Percentiles rank a stretch among this genome's conserved stretches.
phyloP scores from a whole-genome alignment of 352 stramenopile genomes.

The Globisporangium spinosum region DNA sequence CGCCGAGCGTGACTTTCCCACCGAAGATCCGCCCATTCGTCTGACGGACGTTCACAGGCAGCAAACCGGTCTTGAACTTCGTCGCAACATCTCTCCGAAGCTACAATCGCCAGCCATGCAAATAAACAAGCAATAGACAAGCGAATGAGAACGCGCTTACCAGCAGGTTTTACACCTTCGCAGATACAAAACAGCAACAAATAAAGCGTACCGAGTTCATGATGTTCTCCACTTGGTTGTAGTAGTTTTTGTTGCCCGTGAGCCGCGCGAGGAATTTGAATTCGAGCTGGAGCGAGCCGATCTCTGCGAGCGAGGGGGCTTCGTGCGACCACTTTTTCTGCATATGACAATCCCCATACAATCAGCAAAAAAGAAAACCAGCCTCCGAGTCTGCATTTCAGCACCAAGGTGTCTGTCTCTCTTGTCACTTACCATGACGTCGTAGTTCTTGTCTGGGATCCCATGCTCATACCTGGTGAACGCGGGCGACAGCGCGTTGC shows the following conservation, averaged over 20 bases:
- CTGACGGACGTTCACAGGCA: slow-evolving; percentile 50
- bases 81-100: slow-evolving; percentile 46
- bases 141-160: background rate
- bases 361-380: background rate
- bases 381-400: no score
- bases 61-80: slow-evolving; percentile 48
- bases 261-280: slow-evolving; percentile 75
- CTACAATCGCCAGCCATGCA: slow-evolving; percentile 17
- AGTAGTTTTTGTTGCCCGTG: slow-evolving; percentile 57
- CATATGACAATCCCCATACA: background rate
- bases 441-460: slow-evolving; percentile 61
- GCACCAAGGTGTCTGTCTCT: background rate
- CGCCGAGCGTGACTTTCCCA: slow-evolving; percentile 66
- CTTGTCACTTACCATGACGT: slow-evolving; percentile 40
- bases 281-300: slow-evolving; percentile 72
- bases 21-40: slow-evolving; percentile 34
- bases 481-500: slow-evolving; percentile 52
- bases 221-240: slow-evolving; percentile 65
- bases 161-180: no score
- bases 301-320: slow-evolving; percentile 56
- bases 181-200: no score
- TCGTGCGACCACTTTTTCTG: slow-evolving; percentile 36
- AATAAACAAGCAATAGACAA: background rate
- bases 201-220: slow-evolving; percentile 43
- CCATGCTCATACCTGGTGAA: slow-evolving; percentile 51